Conservation (phyloP, 805 yeast genomes). For the Ogataea neopini region DNA sequence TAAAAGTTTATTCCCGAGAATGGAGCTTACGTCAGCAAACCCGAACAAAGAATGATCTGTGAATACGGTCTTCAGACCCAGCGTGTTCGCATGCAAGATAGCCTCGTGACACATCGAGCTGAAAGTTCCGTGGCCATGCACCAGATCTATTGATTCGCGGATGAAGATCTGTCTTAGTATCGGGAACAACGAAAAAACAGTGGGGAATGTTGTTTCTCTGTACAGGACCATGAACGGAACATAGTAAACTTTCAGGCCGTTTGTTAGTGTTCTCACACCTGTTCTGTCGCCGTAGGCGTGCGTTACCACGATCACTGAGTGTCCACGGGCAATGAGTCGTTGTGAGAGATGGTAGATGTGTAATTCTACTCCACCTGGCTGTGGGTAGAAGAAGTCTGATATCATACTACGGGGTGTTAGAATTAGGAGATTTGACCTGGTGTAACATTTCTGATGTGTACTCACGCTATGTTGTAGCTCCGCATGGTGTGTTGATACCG, state of each 20-base stretch:
- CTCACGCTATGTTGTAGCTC: slow-evolving; percentile 35
- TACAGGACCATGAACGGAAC: slow-evolving; percentile 81
- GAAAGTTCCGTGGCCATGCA: slow-evolving; percentile 94
- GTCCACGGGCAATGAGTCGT: slow-evolving; percentile 76
- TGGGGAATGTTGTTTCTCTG: slow-evolving; percentile 83
- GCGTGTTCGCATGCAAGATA: slow-evolving; percentile 84
- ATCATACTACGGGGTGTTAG: slow-evolving; percentile 64
- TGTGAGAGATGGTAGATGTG: slow-evolving; percentile 92
- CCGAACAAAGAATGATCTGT: slow-evolving; percentile 97
- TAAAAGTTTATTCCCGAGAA: slow-evolving; percentile 81
- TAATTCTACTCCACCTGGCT: slow-evolving; percentile 96
- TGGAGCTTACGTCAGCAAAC: slow-evolving; percentile 80
- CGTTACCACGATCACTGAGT: slow-evolving; percentile 81
- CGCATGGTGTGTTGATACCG: slow-evolving; percentile 16
- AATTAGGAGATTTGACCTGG: too few relatives aligned
- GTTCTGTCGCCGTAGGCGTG: slow-evolving; percentile 83
- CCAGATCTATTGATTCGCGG: slow-evolving; percentile 81
- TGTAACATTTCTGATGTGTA: too few relatives aligned
- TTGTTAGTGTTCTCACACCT: slow-evolving; percentile 81
- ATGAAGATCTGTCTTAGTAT: slow-evolving; percentile 79
- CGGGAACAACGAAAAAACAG: slow-evolving; percentile 88
- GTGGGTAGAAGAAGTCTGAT: slow-evolving; percentile 97
- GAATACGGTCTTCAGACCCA: slow-evolving; percentile 90
- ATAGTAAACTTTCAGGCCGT: slow-evolving; percentile 91
- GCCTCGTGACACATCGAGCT: slow-evolving; percentile 88